Base-by-base conservation (phyloP, 2,329 filamentous ascomycete genomes). In the Talaromyces rugulosus region DNA sequence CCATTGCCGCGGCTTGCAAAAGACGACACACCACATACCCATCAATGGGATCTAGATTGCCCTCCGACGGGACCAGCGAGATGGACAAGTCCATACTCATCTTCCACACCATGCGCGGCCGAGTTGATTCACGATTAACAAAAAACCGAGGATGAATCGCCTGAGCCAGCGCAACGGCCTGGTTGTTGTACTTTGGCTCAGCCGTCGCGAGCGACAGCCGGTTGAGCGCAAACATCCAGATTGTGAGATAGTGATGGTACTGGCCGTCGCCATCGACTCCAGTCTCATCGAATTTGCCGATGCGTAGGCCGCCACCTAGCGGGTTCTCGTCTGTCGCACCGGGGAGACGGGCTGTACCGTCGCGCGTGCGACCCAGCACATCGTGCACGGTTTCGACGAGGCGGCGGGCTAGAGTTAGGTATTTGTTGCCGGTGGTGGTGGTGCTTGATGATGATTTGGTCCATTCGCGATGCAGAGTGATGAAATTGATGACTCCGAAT, bases 161-260 rank as follows among this genome's bases (percentile, higher is more conserved):
- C 64, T 76, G 75, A 5, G 83, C 84, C 11, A 87, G 72, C 61
- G 81, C 73, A 2, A 85, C 75, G 0, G 83, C 85, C 57, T 82
- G 75, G 31, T 74, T 71, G 64, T 85, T 86, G 64, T 80, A 86
- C 7, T 63, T 66, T 9, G 69, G 66, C 27, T 85, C 78, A 0
- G 74, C 74, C 0, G 80, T 78, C 2, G 82, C 83, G 40, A 81
- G 63, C 0, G 81, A 76, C 47, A 85, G 73, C 1, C 85, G 76
- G 67, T 85, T 85, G 4, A 87, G 75, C 1, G 84, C 83, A 68
- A 86, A 86, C 83, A 87, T 86, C 85, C 85, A 87, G 5, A 86
- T 68, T 0, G 83, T 86, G 23, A 87, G 74, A 65, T 87, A 87
- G 66, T 87, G 85, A 65, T 86, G 83, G 63, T 87, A 87, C 69